These are phyloP conservation scores for Micractinium conductrix DNA, from an alignment of 139 green algal species.

Conservation along the genomic window DNA sequence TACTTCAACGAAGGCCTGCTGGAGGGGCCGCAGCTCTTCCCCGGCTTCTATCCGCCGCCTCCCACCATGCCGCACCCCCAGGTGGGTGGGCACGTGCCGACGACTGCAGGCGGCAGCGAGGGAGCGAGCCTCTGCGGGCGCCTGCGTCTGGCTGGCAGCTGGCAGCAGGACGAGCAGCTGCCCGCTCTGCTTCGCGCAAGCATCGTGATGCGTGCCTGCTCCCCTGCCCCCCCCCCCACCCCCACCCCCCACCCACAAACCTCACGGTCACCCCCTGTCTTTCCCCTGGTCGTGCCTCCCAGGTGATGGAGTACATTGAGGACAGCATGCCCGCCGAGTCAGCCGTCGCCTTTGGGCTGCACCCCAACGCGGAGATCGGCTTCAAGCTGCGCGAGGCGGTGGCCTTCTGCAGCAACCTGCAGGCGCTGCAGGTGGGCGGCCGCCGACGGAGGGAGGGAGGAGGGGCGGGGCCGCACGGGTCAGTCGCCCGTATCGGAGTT, in stretches of 20 bases:
- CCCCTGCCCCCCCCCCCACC: too few species aligned
- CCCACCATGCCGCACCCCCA: slow-evolving; percentile 32
- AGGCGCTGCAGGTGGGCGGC: slow-evolving; percentile 43
- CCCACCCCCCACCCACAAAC: too few species aligned
- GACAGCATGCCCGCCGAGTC: slow-evolving; percentile 86
- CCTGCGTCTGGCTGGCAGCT: too few species aligned
- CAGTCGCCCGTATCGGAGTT: too few species aligned
- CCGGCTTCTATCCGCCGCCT: slow-evolving; percentile 71
- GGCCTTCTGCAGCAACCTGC: slow-evolving; percentile 74
- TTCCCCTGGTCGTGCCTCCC: too few species aligned
- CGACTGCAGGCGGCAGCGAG: too few species aligned
- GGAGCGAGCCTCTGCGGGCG: too few species aligned
- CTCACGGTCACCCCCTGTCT: too few species aligned
- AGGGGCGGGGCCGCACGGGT: neutral
- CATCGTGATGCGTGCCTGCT: too few species aligned
- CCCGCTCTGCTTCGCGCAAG: too few species aligned
- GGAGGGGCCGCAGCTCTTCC: slow-evolving; percentile 85
- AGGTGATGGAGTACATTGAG: slow-evolving; percentile 85
- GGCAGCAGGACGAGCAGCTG: too few species aligned
- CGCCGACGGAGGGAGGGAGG: neutral
- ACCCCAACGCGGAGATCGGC: slow-evolving; percentile 94
- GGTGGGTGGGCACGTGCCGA: too few species aligned
- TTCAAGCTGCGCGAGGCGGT: slow-evolving; percentile 87
- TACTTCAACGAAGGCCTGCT: slow-evolving; percentile 87
- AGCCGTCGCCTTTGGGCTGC: slow-evolving; percentile 85